Base-by-base conservation (phyloP, 2,329 filamentous ascomycete genomes). In the Verruconis gallopava region DNA sequence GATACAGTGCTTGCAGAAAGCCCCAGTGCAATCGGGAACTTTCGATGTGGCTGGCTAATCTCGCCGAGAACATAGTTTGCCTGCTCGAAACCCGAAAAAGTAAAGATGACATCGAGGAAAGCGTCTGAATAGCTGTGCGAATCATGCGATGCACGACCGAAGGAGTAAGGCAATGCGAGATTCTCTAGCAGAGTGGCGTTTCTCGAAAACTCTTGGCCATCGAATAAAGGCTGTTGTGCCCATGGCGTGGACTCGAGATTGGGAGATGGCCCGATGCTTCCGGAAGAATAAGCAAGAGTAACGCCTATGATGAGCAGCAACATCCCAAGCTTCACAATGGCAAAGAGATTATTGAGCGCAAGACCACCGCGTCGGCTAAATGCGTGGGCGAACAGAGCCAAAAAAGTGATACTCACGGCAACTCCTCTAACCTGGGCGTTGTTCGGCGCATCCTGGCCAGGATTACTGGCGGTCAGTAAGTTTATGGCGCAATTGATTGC, bases 291-390 rank as follows among this genome's bases (percentile, higher is more conserved):
- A 11, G 38, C 21, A 18, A 41, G 6, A 71, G 61, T 61, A 4
- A 66, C 58, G 1, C 62, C 55, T 33, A 66, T 55, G 38, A 74
- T 68, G 6, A 65, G 53, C 1, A 72, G 43, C 2, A 75, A 59
- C 1, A 72, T 62, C 35, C 57, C 48, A 3, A 72, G 51, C 47
- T 75, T 75, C 44, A 3, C 20, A 33, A 21, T 12, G 3, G 15
- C 14, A 38, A 47, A 30, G 9, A 49, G 44, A 30, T 53, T 52
- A 30, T 51, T 51, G 15, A 52, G 36, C 17, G 44, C 44, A 3
- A 49, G 48, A 20, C 51, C 51, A 35, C 48, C 51, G n/a, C 51
- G 46, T 9, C 50, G 48, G 11, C 47, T 45, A 13, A 49, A 22
- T 4, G 46, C 42, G 20, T 46, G 37, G 9, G 52, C 15, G 67